Evolutionary conservation across 1,284 basidiomycete species (phyloP).

Genomic region (Jaminaea rosea): DNA sequence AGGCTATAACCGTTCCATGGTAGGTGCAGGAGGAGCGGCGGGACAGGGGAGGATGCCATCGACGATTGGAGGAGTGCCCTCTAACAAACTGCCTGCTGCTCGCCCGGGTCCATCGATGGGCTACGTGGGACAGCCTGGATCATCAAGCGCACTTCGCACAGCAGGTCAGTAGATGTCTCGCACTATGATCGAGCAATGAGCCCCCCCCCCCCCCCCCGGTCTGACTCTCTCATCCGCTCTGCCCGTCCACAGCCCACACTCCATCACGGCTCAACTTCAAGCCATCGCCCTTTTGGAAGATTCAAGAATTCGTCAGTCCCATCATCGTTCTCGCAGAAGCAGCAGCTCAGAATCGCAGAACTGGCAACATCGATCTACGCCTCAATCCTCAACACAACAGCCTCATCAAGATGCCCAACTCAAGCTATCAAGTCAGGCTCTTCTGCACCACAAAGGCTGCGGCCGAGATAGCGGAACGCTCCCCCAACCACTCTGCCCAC

Average conservation of each 20-base stretch:
- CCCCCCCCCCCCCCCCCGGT: too few relatives aligned
- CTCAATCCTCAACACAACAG: background rate
- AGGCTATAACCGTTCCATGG: too few relatives aligned
- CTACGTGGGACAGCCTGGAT: too few relatives aligned
- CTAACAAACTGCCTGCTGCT: too few relatives aligned
- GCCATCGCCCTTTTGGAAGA: slow-evolving; percentile 36
- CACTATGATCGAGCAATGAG: too few relatives aligned
- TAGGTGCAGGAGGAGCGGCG: too few relatives aligned
- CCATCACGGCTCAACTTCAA: slow-evolving; percentile 19
- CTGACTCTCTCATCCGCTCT: slow-evolving; percentile 10
- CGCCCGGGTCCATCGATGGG: too few relatives aligned
- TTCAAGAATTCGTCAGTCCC: slow-evolving; percentile 24
- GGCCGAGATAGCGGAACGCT: slow-evolving; percentile 19
- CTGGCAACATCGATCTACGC: slow-evolving; percentile 14
- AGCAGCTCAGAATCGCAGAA: slow-evolving; percentile 21
- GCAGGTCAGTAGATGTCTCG: too few relatives aligned
- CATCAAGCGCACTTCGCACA: too few relatives aligned
- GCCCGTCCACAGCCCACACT: slow-evolving; percentile 12
- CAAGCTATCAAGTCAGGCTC: slow-evolving; percentile 21
- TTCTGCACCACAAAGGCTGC: slow-evolving; percentile 34
- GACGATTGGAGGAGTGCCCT: too few relatives aligned
- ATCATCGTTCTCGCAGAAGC: slow-evolving; percentile 28
- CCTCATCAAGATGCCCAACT: background rate
- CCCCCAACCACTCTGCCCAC: slow-evolving; percentile 10
- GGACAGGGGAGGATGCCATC: too few relatives aligned